Evolutionary conservation across 305 asterid genomes (phyloP), one percentile per base, ranked within the genome.

Genomic region (Solanum hybrid): DNA sequence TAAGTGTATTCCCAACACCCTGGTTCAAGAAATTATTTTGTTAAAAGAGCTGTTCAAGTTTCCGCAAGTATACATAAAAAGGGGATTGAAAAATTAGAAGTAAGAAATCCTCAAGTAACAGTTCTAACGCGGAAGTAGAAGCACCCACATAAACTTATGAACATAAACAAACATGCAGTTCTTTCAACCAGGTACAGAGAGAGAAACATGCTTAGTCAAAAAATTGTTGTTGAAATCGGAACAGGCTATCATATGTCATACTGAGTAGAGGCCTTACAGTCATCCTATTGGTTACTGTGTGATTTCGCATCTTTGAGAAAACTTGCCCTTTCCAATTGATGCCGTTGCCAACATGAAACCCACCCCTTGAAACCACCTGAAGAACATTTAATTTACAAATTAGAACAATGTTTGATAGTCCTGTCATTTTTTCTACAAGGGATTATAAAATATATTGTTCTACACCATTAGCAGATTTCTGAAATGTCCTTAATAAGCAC

Each of bases 241-340:
- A 85, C 76, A 57, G 88, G 42, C 46, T 83, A 29, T 34, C 6
- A 39, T 39, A 40, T 33, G 79, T 28, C 31, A 40, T 37, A 35
- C 35, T 12, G 75, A 87, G 36, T 40, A 78, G 87, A 46, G 92
- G 75, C 11, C 93, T 85, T 93, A 98, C 99, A 3, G 99, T 98
- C 99, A 98, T 98, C 94, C 98, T 94, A 91, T 98, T 97, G 64
- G 99, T 98, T 79, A 95, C 97, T 0, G 99, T 98, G 96, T 98
- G 99, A 90, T 98, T 98, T 86, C 97, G 98, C 99, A 98, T 98
- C 96, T 98, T 98, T 5, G 99, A 98, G 92, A 98, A 98, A 90
- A 98, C 99, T 91, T 98, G 99, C 74, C 99, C 99, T 92, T 98
- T 98, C 99, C 99, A 98, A 90, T 98, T 98, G 93, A 98, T 98